A percentile compares a stretch with the other conserved stretches of the same genome.
phyloP scores from a whole-genome alignment of 495 filamentous ascomycete genomes.

The Aspergillus nidulans region DNA sequence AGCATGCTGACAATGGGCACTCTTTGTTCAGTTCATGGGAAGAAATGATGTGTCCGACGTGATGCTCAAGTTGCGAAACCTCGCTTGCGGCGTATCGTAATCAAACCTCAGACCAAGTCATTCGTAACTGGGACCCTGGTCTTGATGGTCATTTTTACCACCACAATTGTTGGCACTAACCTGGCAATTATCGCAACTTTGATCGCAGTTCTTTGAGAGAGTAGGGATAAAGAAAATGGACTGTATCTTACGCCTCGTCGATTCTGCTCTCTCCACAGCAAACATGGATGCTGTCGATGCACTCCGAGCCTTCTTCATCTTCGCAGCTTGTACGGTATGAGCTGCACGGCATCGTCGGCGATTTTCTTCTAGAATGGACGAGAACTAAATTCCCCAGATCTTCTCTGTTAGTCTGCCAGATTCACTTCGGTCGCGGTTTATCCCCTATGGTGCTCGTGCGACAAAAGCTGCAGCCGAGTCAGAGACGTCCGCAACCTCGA shows the following conservation, averaged over 20 bases:
- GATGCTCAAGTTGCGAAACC: neutral
- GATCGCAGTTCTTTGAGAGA: neutral
- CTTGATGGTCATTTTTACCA: neutral
- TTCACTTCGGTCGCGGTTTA: constrained; percentile 48
- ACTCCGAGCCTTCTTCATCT: constrained; percentile 41
- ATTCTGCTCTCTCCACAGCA: constrained; percentile 22
- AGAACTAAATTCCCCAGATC: constrained; percentile 40
- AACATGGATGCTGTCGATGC: constrained; percentile 40
- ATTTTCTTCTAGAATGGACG: constrained; percentile 16
- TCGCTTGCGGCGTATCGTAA: neutral
- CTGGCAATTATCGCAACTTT: neutral
- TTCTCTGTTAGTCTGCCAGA: constrained; percentile 48
- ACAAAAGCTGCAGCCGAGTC: constrained; percentile 24
- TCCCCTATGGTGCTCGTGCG: constrained; percentile 56
- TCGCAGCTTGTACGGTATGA: constrained; percentile 46
- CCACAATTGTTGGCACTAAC: neutral
- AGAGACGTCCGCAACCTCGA: constrained; percentile 6
- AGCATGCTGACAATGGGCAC: neutral
- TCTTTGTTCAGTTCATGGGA: neutral
- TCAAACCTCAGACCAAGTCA: neutral
- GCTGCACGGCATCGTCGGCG: neutral
- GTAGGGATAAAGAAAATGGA: constrained; percentile 15
- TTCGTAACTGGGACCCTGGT: neutral
- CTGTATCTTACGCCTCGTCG: constrained; percentile 19
- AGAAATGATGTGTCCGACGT: neutral